Base-by-base conservation (phyloP, 2,329 filamentous ascomycete species). In the Diplodia sapinea region DNA sequence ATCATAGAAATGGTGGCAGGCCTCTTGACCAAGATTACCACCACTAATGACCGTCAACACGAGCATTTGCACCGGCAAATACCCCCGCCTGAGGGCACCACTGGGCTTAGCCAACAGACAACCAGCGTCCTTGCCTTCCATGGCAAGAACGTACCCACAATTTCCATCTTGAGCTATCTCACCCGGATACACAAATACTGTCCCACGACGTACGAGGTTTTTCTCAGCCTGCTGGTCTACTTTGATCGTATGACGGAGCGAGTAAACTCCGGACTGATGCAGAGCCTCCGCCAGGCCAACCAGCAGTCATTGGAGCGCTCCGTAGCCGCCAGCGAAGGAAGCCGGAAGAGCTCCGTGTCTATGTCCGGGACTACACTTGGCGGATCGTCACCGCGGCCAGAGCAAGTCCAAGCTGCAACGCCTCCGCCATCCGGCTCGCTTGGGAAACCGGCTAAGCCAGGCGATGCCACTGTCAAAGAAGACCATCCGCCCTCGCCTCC, bases 1-100 rank as follows among this genome's bases (percentile, higher is more conserved):
- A 92, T 99, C 72, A 99, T 99, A 76, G 94, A 98, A 79, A 98
- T 99, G 95, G 95, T 99, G 4, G 95, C 95, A 4, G 95, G 94
- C 7, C 86, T 99, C 29, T 84, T 99, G 70, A 97, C 94, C 67
- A 98, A 98, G 79, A 99, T 99, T 73, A 98, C 95, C 6, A 93
- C 92, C 3, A 97, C 94, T 68, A 99, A 99, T 77, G 95, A 99
- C 77, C 83, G 90, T 63, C 94, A 98, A 77, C 94, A 98, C 79
- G 93, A 97, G 77, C 91, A 94, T 70, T 81, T 97, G 71, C 93
- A 97, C 79, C 88, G 93, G 67, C 86, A 88, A 69, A 87, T 91
- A 69, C 86, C 88, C 4, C 83, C 87, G 9, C 82, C 87, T 5
- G 88, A 87, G 71, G 84, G 84, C 55, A 82, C 86, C 9, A 80